phyloP scores from a whole-genome alignment of 2,329 filamentous ascomycete species.

The Mariannaea elegans region DNA sequence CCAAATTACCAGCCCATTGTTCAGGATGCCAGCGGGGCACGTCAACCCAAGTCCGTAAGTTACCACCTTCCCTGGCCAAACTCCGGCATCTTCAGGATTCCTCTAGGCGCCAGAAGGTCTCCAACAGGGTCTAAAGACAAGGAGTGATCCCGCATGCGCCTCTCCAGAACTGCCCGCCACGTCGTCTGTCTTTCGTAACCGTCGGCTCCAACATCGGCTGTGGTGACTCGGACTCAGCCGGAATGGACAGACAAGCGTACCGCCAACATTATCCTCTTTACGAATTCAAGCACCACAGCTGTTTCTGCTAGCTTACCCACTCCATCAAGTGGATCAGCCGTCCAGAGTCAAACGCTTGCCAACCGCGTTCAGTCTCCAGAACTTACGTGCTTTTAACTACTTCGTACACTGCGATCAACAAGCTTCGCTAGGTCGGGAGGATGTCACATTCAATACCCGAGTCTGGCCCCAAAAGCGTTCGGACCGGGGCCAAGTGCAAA shows the following conservation, averaged over 20 bases:
- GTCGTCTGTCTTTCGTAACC: slow-evolving; percentile 24
- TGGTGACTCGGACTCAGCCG: slow-evolving; percentile 5
- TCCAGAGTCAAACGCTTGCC: slow-evolving; percentile 13
- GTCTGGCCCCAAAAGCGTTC: background rate
- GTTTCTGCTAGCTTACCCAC: background rate
- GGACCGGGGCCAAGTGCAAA: slow-evolving; percentile 5
- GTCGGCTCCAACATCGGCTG: slow-evolving; percentile 28
- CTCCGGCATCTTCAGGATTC: slow-evolving; percentile 17
- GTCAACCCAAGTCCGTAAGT: slow-evolving; percentile 4
- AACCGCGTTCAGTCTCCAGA: background rate
- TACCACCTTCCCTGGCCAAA: slow-evolving; percentile 7
- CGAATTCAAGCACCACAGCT: background rate
- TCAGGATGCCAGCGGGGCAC: slow-evolving; percentile 2
- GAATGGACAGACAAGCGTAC: background rate
- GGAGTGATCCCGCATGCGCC: slow-evolving; percentile 10
- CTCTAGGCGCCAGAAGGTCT: background rate
- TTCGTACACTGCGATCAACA: slow-evolving; percentile 1
- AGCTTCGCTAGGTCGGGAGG: slow-evolving; percentile 1
- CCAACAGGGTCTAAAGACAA: background rate
- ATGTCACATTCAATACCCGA: slow-evolving; percentile 4
- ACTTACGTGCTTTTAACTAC: background rate
- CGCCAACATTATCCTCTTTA: background rate
- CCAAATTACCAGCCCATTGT: slow-evolving; percentile 14
- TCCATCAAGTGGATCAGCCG: slow-evolving; percentile 9
- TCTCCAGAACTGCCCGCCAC: slow-evolving; percentile 30